These are phyloP conservation scores for Neocatenulostroma microsporum DNA, from an alignment of 2,329 filamentous ascomycete species.

Conservation along the genomic window DNA sequence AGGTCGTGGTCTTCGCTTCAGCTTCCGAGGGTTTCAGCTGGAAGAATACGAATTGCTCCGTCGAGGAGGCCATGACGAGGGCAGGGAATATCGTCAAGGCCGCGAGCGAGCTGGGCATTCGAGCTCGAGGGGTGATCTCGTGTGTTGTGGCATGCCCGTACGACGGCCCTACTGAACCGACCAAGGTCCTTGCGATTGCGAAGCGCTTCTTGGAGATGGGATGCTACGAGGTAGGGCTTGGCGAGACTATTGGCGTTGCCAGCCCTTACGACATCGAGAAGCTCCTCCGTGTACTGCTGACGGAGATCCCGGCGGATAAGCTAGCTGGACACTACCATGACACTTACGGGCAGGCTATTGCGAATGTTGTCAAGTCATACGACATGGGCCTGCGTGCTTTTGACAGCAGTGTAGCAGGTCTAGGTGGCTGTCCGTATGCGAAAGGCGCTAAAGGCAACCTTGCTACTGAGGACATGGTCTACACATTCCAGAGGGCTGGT, in stretches of 20 bases:
- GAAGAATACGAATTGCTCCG: constrained; percentile 74
- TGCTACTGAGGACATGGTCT: constrained; percentile 75
- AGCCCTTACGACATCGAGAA: constrained; percentile 63
- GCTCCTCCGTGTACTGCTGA: constrained; percentile 57
- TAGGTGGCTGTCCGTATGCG: constrained; percentile 79
- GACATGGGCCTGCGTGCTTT: constrained; percentile 72
- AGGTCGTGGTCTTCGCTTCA: constrained; percentile 73
- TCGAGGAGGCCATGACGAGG: constrained; percentile 62
- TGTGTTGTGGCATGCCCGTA: constrained; percentile 76
- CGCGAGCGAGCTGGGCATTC: constrained; percentile 57
- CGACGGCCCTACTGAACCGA: constrained; percentile 54
- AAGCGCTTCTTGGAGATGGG: constrained; percentile 69
- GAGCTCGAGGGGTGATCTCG: constrained; percentile 71
- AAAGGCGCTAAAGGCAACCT: constrained; percentile 83
- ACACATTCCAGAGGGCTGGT: constrained; percentile 64
- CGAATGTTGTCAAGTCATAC: constrained; percentile 69
- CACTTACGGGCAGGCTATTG: constrained; percentile 77
- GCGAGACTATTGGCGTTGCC: constrained; percentile 86
- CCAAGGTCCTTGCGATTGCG: constrained; percentile 55
- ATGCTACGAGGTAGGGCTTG: constrained; percentile 81
- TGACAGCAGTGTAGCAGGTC: constrained; percentile 69
- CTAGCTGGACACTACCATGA: constrained; percentile 84
- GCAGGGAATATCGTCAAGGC: constrained; percentile 64
- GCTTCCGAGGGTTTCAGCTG: constrained; percentile 74
- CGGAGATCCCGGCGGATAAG: constrained; percentile 61